A percentile compares a stretch with the other conserved stretches of the same genome.
Conservation (phyloP, 805 yeast species). For the Schwanniomyces occidentalis region DNA sequence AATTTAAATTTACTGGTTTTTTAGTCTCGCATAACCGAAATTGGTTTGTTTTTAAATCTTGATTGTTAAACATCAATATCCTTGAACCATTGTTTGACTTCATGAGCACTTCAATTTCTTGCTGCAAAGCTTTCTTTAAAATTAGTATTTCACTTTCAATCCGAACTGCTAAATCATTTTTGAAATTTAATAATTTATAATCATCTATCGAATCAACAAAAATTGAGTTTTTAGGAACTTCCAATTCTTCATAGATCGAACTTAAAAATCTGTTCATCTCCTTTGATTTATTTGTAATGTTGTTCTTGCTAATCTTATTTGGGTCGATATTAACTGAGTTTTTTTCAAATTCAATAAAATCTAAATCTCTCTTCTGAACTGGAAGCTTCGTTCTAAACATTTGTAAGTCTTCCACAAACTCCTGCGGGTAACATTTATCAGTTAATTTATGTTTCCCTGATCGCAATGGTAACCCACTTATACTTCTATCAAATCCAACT, state of each 20-base stretch:
- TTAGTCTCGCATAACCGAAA: constrained; percentile 29
- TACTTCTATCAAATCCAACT: constrained; percentile 40
- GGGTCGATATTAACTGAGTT: constrained; percentile 20
- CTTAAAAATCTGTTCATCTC: constrained; percentile 15
- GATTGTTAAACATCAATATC: constrained; percentile 22
- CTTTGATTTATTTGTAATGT: constrained; percentile 2
- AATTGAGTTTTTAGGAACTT: constrained; percentile 26
- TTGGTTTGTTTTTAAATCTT: constrained; percentile 29
- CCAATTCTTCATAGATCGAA: constrained; percentile 19
- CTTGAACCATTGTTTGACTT: constrained; percentile 19
- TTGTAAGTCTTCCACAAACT: constrained; percentile 38
- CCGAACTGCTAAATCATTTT: constrained; percentile 10
- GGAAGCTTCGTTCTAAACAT: constrained; percentile 28
- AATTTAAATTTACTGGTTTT: constrained; percentile 7
- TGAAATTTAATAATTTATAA: constrained; percentile 23
- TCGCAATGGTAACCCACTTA: constrained; percentile 39
- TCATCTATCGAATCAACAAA: constrained; percentile 27
- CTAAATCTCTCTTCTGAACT: constrained; percentile 37
- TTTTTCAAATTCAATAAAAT: constrained; percentile 27
- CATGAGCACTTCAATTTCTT: constrained; percentile 29
- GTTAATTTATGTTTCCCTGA: constrained; percentile 22
- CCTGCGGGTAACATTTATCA: constrained; percentile 31
- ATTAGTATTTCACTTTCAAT: constrained; percentile 29
- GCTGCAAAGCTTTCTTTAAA: constrained; percentile 28
- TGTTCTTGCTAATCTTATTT: constrained; percentile 7